Evolutionary conservation across 257 asterid genomes (phyloP), one percentile per base, ranked within the genome.

Genomic region (Mitragyna speciosa): DNA sequence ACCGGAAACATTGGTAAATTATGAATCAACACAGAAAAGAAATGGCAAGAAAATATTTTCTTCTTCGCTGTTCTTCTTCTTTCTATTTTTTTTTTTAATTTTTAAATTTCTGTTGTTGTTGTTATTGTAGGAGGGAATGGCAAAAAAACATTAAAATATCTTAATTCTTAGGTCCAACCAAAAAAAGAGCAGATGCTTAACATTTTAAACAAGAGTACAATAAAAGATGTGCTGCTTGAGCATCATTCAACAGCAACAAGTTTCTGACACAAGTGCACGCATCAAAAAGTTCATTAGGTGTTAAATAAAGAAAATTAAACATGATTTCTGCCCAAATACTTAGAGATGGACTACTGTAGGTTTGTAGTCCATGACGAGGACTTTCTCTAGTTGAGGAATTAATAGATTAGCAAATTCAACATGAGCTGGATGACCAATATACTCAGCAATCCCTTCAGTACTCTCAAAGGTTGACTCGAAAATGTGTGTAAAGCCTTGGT

Each of bases 401-500:
- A 94, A 70, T 49, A 0, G 75, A 87, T 87, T 90, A 26, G 94
- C 93, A 28, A 3, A 90, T 30, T 85, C 84, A 30, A 86, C 94
- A 56, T 94, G 97, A 79, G 82, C 86, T 0, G 96, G 96, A 72
- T 89, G 97, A 75, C 79, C 52, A 66, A 92, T 0, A 63, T 93
- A 95, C 79, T 93, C 96, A 12, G 97, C 94, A 78, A 93, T 48
- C 17, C 95, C 99, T 85, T 95, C 66, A 0, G 90, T 87, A 83
- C 92, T 92, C 79, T 90, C 98, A 20, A 95, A 95, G 64, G 88
- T 90, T 1, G 97, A 95, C 81, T 93, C 98, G 39, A 95, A 94
- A 33, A 95, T 82, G n/a, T 95, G 98, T 65, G 98, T 95, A 82
- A 89, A 95, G 26, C 99, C 99, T 83, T 93, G 97, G 47, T 93